Base-by-base conservation (phyloP, 768 basidiomycete genomes). In the Russula brevipes region DNA sequence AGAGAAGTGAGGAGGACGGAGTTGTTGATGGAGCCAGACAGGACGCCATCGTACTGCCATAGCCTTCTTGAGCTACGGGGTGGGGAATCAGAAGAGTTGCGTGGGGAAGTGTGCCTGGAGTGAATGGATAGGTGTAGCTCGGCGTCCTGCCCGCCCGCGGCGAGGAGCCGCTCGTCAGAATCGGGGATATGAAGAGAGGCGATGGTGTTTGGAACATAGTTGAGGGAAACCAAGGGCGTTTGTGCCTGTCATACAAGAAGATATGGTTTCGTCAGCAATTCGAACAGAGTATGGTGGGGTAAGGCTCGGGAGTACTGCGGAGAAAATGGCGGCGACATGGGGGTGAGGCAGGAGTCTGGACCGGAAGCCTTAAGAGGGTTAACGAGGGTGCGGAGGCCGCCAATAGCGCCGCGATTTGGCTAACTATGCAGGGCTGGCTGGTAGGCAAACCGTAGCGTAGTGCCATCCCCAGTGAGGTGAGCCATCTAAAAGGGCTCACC, bases 11-110 rank as follows among this genome's bases (percentile, higher is more conserved):
- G 77, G 61, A 78, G 68, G 30, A 93, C 84, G 6, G 89, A 88
- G 72, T 94, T 94, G 73, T 93, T 92, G 72, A 93, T 93, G 8
- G 87, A 88, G 6, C 85, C 86, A 0, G 74, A 70, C 17, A 88
- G 75, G n/a, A 72, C 73, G 61, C 75, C 76, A 46, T 82, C 81
- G 68, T 78, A 81, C 54, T 83, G 79, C 87, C 88, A 89, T 10
- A 70, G 60, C 53, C 71, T 68, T 39, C 66, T 66, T 33, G 68
- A 16, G 66, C 69, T 55, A 67, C 66, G 55, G 2, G 61, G 9
- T 2, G 39, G 11, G 11, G 54, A 5, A 9, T 45, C 35, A 50
- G 61, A 51, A 47, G 47, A 60, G 60, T 8, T 62, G 54, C 35
- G 64, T 19, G 66, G 24, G 0, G 61, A 62, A n/a, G 59, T 41